Conservation (phyloP, 2,329 filamentous ascomycete species). For the Hirsutella minnesotensis region DNA sequence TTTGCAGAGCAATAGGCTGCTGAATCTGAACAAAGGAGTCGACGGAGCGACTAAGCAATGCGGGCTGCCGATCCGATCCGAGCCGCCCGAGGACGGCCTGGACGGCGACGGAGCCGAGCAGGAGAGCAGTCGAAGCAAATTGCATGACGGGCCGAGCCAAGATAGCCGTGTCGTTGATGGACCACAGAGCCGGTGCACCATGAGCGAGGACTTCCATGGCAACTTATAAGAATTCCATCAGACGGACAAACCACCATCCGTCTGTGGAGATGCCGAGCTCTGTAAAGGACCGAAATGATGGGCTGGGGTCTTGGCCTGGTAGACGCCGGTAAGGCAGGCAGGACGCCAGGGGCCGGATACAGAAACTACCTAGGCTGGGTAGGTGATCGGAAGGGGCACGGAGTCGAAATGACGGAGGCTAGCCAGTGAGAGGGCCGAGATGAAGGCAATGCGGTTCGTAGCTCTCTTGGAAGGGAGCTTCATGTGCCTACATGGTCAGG, state of each 20-base stretch:
- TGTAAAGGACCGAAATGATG: neutral
- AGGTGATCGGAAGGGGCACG: too few species aligned
- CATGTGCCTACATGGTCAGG: too few species aligned
- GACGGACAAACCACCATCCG: neutral
- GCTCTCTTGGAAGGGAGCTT: too few species aligned
- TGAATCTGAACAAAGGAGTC: conserved; percentile 41
- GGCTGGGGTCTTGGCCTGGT: neutral
- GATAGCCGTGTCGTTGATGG: conserved; percentile 16
- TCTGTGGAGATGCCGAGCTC: neutral
- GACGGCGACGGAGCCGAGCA: conserved; percentile 38
- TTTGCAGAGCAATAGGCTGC: conserved; percentile 35
- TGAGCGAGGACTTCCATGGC: conserved; percentile 14
- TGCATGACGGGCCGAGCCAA: conserved; percentile 34
- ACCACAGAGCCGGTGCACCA: conserved; percentile 13
- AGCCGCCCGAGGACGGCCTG: conserved; percentile 39
- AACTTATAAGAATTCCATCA: conserved; percentile 3
- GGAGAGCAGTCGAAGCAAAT: conserved; percentile 33
- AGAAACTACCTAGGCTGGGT: too few species aligned
- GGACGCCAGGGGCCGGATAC: neutral
- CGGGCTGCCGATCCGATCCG: conserved; percentile 12
- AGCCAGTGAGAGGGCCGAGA: too few species aligned
- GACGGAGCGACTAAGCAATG: conserved; percentile 34
- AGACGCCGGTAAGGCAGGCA: neutral
- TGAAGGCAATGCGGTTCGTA: too few species aligned
- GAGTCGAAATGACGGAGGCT: too few species aligned